Evolutionary conservation across 441 rosid genomes (phyloP), one percentile per base, ranked within the genome.

Genomic region (Adansonia madagascariensis): DNA sequence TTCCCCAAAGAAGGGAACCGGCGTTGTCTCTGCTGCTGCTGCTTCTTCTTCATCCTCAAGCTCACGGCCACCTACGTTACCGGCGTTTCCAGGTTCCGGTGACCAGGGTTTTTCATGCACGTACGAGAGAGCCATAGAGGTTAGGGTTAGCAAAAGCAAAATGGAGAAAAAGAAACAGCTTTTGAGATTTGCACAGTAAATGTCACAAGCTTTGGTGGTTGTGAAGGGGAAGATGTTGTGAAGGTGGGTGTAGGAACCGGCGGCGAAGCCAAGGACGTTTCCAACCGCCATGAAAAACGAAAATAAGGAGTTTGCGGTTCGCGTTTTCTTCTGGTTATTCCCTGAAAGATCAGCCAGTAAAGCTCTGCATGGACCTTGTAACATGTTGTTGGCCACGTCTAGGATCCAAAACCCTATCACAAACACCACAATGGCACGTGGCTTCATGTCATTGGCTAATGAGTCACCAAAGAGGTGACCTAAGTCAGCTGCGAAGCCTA

Each of bases 251-350:
- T 89, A 83, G 15, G 94, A 86, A 0, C 99, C 98, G 4, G 97
- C 93, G 53, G 94, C 95, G 80, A 69, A 93, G 8, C 99, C 99
- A 3, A 91, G 86, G 27, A 93, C 89, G 83, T 91, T 91, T 2
- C 99, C 99, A 7, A 95, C 87, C 18, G 98, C 99, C 99, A 93
- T 95, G 86, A 95, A 95, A 77, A 93, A 93, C 12, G 97, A 86
- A 81, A 83, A 92, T 65, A 88, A 80, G 1, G 91, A 83, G 82
- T 93, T 95, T 2, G 98, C 93, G 0, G 78, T 66, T 1, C 98
- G 80, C 50, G 88, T 92, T 78, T 84, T 89, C 71, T 63, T 85
- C 5, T 92, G 90, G 80, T 82, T 82, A 1, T 73, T 64, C 0
- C 89, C 96, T 0, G 99, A 84, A 4, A 95, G 84, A 74, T 95